Evolutionary conservation across 371 early-diverging fungal species (phyloP), one percentile per base, ranked within the genome.

Genomic region (Capillidium rhysosporum): DNA sequence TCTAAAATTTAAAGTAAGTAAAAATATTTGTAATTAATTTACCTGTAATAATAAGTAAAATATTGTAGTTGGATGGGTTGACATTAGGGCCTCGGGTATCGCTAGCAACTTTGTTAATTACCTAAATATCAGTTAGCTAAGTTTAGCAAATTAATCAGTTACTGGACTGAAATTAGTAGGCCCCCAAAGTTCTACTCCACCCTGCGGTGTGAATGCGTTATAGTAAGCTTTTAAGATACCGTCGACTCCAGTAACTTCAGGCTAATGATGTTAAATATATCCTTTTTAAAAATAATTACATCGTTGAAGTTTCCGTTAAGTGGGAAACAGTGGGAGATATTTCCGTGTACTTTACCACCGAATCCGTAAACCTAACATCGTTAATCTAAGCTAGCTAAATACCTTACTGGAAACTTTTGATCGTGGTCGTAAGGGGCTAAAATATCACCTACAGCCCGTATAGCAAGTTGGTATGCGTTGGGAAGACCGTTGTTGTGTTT

Each of bases 81-180:
- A 39, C 38, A 39, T 52, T 29, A 23, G n/a, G 26, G 41, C 44
- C 21, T 2, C 38, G 23, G 31, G 39, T 38, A 20, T 8, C 1
- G 2, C 25, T 43, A 10, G 21, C 28, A n/a, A 44, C 51, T 55
- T 38, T 45, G 30, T 14, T 20, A 21, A 18, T 59, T 55, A 12
- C 46, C 51, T 14, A 20, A 43, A 29, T 7, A 7, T 7, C 4
- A 34, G 12, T 34, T 34, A 34, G 12, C 12, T 4, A 12, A 12
- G 12, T 12, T 34, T 34, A 7, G 4, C 34, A 60, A 4, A 23
- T 9, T 21, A 29, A 25, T 16, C 34, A 38, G 45, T 58, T 46
- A 67, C 65, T 1, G 75, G 74, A 7, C 69, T 56, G 59, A 73
- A 75, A 54, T 73, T 73, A 21, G 75, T 75, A 1, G 75, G 75